Conservation (phyloP, 2,329 filamentous ascomycete species). For the Coniochaeta sp. region DNA sequence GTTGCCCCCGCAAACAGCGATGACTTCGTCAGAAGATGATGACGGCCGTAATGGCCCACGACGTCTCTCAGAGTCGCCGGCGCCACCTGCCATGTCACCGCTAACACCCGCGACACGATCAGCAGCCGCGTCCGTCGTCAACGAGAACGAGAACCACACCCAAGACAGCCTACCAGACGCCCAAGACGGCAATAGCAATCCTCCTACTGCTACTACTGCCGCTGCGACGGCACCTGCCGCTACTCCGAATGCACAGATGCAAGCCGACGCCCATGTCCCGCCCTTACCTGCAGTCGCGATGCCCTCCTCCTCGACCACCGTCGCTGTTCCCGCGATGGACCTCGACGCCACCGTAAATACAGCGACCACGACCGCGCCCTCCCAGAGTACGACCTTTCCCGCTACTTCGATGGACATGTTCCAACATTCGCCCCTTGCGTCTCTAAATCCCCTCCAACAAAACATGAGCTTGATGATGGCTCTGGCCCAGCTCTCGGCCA, state of each 20-base stretch:
- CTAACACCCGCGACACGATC: conserved; percentile 13
- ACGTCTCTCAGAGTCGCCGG: conserved; percentile 11
- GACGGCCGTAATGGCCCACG: conserved; percentile 12
- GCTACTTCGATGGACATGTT: conserved; percentile 11
- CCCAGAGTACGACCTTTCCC: background rate
- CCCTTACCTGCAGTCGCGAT: background rate
- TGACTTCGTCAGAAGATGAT: conserved; percentile 46
- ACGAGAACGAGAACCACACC: conserved; percentile 11
- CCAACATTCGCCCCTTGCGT: conserved; percentile 2
- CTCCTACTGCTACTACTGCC: background rate
- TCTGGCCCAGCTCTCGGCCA: conserved; percentile 26
- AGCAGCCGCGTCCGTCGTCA: conserved; percentile 10
- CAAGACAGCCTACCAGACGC: conserved; percentile 3
- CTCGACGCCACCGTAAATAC: background rate
- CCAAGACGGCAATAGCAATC: background rate
- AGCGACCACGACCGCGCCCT: background rate
- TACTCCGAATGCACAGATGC: too few species aligned
- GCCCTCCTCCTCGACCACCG: background rate
- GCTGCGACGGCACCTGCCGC: too few species aligned
- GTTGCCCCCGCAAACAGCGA: conserved; percentile 43
- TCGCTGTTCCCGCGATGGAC: conserved; percentile 3
- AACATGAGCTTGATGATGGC: conserved; percentile 40
- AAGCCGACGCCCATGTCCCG: background rate
- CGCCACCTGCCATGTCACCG: conserved; percentile 18
- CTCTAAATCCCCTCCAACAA: conserved; percentile 18